Percentiles rank a stretch among this genome's conserved stretches.
Evolutionary conservation across 225 moss, liverwort and hornwort genomes (phyloP).

Genomic region (Bryum argenteum): DNA sequence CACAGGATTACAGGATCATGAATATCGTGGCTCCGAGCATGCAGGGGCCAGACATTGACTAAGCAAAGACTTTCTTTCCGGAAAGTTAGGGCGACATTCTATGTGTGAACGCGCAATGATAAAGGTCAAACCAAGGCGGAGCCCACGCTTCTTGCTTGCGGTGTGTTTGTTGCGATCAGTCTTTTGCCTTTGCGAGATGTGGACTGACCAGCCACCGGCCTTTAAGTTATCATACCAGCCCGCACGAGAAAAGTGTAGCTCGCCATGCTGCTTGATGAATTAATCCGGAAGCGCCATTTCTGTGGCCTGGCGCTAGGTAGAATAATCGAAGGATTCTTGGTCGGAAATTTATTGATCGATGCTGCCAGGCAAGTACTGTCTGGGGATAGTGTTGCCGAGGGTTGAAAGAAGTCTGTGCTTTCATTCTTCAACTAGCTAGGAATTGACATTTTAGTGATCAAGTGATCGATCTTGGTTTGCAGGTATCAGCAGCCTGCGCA

Average conservation of each 20-base stretch:
- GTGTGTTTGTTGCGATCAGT: neutral
- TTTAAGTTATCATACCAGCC: neutral
- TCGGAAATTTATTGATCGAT: neutral
- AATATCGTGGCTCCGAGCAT: neutral
- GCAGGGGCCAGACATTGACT: constrained; percentile 18
- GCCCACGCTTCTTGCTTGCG: constrained; percentile 7
- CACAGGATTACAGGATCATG: neutral
- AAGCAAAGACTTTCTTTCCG: neutral
- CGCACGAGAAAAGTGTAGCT: constrained; percentile 18
- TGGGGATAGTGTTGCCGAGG: constrained; percentile 12
- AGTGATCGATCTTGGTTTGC: neutral
- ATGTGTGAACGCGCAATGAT: constrained; percentile 20
- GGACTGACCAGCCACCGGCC: constrained; percentile 6
- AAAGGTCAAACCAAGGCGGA: neutral
- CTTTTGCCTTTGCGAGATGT: neutral
- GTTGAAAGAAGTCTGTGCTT: neutral
- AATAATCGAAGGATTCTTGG: neutral
- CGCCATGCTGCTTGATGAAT: constrained; percentile 13
- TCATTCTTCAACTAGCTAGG: neutral
- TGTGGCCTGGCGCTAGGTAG: neutral
- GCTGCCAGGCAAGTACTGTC: constrained; percentile 1
- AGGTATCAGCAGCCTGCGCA: neutral
- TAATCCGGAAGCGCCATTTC: neutral
- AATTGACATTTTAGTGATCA: neutral
- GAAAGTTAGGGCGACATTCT: constrained; percentile 6